Conservation (phyloP, 2,329 filamentous ascomycete genomes). For the Ramularia endophylla region DNA sequence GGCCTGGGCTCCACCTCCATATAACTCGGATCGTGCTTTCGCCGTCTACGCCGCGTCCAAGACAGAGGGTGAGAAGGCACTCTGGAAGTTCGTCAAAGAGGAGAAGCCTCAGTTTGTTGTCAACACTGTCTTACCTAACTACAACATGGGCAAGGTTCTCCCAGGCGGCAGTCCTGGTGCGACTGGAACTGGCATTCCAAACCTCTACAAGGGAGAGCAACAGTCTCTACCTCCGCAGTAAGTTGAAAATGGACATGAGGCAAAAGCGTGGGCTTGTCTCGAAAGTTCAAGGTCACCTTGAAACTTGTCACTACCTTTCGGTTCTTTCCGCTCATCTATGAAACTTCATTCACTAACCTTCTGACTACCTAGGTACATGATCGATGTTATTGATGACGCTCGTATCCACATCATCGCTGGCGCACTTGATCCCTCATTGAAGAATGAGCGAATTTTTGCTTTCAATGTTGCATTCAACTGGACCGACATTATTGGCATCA, state of each 20-base stretch:
- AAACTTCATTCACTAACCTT: conserved; percentile 14
- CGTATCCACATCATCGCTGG: conserved; percentile 49
- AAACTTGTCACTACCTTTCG: no score
- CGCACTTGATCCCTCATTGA: conserved; percentile 38
- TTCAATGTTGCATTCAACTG: conserved; percentile 45
- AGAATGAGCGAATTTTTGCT: conserved; percentile 49
- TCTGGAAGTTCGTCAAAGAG: conserved; percentile 43
- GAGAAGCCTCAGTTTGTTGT: conserved; percentile 41
- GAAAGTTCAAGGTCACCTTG: no score
- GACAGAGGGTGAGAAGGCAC: conserved; percentile 40
- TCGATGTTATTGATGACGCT: conserved; percentile 46
- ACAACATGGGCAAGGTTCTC: conserved; percentile 21
- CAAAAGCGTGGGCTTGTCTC: no score
- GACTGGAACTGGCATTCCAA: conserved; percentile 6
- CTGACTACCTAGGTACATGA: no score
- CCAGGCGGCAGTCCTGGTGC: conserved; percentile 11
- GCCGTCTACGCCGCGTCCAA: conserved; percentile 44
- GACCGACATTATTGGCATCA: conserved; percentile 38
- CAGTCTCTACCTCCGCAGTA: conserved; percentile 13
- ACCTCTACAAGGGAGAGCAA: conserved; percentile 17
- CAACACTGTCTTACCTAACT: conserved; percentile 33
- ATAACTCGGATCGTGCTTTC: conserved; percentile 19
- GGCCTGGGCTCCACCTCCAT: conserved; percentile 31
- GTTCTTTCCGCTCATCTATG: background rate
- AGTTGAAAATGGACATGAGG: no score